Evolutionary conservation across 805 yeast genomes (phyloP).

Genomic region (Starmera caribaea): DNA sequence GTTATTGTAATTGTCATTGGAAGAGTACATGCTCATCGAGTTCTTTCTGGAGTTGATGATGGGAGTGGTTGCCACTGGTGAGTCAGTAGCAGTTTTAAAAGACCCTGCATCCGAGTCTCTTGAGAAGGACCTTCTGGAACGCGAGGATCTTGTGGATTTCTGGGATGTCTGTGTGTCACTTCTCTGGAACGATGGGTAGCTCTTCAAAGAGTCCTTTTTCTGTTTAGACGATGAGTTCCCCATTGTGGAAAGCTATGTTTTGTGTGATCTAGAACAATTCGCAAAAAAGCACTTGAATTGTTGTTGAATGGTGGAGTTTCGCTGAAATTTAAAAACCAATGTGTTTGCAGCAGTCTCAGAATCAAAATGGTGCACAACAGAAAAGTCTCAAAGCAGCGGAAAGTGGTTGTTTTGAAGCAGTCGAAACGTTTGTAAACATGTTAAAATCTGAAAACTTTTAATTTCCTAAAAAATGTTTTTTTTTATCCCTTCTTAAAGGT

Average conservation of each 20-base stretch:
- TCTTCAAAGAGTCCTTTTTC: conserved; percentile 17
- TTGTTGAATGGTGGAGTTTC: too few relatives aligned
- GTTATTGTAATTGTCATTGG: conserved; percentile 1
- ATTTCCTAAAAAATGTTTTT: too few relatives aligned
- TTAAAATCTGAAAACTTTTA: too few relatives aligned
- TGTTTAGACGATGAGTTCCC: conserved; percentile 21
- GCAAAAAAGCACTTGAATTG: too few relatives aligned
- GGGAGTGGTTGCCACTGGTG: conserved; percentile 20
- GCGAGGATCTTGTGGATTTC: conserved; percentile 34
- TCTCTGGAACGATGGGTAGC: conserved; percentile 36
- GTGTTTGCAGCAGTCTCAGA: too few relatives aligned
- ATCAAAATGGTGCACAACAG: too few relatives aligned
- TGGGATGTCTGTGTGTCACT: conserved; percentile 45
- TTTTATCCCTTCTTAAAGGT: too few relatives aligned
- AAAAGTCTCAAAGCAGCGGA: too few relatives aligned
- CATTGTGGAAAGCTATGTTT: conserved; percentile 5
- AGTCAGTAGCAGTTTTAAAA: conserved; percentile 22
- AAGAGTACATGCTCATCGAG: conserved; percentile 7
- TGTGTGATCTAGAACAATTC: too few relatives aligned
- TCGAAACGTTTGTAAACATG: too few relatives aligned
- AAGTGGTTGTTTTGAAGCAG: too few relatives aligned
- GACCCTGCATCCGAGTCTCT: conserved; percentile 22
- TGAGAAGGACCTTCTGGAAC: conserved; percentile 21
- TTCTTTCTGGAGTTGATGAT: conserved; percentile 14
- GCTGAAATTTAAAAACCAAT: too few relatives aligned